Evolutionary conservation across 192 early-diverging fungal species (phyloP).

Genomic region (Entrophospora sp.): DNA sequence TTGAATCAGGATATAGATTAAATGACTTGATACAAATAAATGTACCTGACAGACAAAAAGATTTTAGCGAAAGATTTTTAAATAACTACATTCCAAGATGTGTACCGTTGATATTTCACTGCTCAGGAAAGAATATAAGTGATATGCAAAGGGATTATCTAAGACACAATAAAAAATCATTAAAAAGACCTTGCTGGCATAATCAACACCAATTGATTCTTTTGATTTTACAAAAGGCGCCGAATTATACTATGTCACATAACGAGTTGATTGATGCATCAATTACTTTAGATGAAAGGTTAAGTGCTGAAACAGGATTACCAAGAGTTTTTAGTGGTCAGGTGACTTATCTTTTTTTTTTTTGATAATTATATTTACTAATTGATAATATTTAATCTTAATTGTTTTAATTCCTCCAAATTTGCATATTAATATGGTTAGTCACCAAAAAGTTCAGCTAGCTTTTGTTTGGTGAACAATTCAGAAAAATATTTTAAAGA

Average conservation of each 20-base stretch:
- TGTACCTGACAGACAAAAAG: too few relatives aligned
- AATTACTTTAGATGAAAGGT: conserved; percentile 68
- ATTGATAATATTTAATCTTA: not conserved
- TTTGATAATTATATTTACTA: not conserved
- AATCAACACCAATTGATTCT: conserved; percentile 83
- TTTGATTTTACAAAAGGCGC: conserved; percentile 63
- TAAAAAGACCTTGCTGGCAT: conserved; percentile 67
- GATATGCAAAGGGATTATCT: too few relatives aligned
- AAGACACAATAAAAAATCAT: not conserved
- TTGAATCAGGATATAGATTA: too few relatives aligned
- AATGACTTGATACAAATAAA: too few relatives aligned
- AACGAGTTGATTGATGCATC: conserved; percentile 65
- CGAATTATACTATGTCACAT: conserved; percentile 58
- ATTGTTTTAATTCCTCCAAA: too few relatives aligned
- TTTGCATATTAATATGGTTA: too few relatives aligned
- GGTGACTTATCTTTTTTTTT: conserved; percentile 32
- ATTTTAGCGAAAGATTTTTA: too few relatives aligned
- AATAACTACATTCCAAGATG: too few relatives aligned
- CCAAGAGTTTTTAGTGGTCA: conserved; percentile 82
- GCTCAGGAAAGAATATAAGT: too few relatives aligned
- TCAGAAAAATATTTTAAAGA: conserved; percentile 65
- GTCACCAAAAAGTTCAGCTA: conserved; percentile 73
- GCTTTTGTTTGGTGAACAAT: conserved; percentile 68
- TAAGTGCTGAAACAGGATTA: conserved; percentile 60
- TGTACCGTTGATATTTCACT: too few relatives aligned